Evolutionary conservation across 768 basidiomycete genomes (phyloP), one percentile per base, ranked within the genome.

Genomic region (Kwoniella shandongensis): DNA sequence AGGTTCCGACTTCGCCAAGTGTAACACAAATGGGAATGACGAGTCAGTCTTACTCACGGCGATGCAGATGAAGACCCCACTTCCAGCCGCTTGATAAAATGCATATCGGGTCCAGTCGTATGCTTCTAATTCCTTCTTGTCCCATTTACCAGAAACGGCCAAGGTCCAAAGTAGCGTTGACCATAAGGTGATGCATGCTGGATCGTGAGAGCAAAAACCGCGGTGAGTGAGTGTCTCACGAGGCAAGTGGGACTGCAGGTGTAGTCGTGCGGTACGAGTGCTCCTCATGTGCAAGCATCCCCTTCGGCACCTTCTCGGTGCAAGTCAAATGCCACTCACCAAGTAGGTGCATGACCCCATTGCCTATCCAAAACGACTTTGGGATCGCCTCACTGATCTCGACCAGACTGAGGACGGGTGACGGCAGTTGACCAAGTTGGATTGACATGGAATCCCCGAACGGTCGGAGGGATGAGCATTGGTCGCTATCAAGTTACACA

Each of bases 81-180:
- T 60, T 17, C 26, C 40, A 15, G 51, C 44, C 10, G 59, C 63
- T 18, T 42, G 27, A 35, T 18, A 23, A 56, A 65, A 72, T 15
- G 67, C 61, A 57, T 57, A 60, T 22, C 54, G 41, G 12, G 70
- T 72, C 63, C 63, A 67, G 6, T 53, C 39, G 40, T 56, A 63
- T 0, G 63, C 70, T 6, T 51, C 20, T 4, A 13, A n/a, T n/a
- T 53, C 56, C 40, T 64, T 64, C 3, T 29, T 18, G 0, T 57
- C 27, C 61, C 61, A 72, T n/a, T 42, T 52, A 5, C 70, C 67
- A 11, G 63, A 48, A 2, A 67, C 61, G 15, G 65, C 67, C 1
- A 72, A 50, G 1, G 67, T 53, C 58, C 60, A 67, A 5, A 32
- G 54, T n/a, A 61, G 46, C 4, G 70, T 57, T 4, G 59, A 10